Conservation (phyloP, 2,329 filamentous ascomycete genomes). For the Pleomassaria siparia region DNA sequence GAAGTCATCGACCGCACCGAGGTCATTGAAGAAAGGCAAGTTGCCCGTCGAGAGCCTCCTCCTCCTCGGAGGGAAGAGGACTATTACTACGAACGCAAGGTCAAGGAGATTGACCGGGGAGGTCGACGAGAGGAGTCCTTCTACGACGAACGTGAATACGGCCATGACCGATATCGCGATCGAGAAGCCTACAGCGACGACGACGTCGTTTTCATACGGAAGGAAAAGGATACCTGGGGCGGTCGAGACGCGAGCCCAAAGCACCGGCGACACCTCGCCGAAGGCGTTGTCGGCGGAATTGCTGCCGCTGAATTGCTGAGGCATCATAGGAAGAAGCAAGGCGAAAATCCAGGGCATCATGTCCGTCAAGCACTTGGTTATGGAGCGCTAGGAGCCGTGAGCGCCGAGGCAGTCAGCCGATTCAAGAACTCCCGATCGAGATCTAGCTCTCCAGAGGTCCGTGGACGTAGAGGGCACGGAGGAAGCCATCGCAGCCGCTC, state of each 20-base stretch:
- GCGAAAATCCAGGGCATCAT: conserved; percentile 55
- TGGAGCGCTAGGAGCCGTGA: conserved; percentile 62
- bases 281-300: conserved; percentile 61
- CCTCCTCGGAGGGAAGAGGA: conserved; percentile 53
- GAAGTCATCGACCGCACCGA: conserved; percentile 62
- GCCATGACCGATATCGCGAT: conserved; percentile 43
- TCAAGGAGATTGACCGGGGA: conserved; percentile 57
- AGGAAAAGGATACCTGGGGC: conserved; percentile 51
- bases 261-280: conserved; percentile 62
- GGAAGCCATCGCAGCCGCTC: conserved; percentile 34
- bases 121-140: conserved; percentile 42
- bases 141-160: conserved; percentile 40
- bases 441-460: conserved; percentile 40
- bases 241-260: conserved; percentile 44
- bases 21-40: conserved; percentile 50
- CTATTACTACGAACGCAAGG: conserved; percentile 62
- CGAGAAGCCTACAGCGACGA: conserved; percentile 60
- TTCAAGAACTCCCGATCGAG: conserved; percentile 51
- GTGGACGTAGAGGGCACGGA: conserved; percentile 17
- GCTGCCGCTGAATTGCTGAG: conserved; percentile 63
- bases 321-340: conserved; percentile 58
- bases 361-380: conserved; percentile 59
- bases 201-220: conserved; percentile 61
- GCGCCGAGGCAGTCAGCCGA: conserved; percentile 60
- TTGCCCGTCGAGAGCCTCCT: conserved; percentile 46